These are phyloP conservation scores for Lonicera japonica DNA, from an alignment of 129 eudicot species.

Conservation along the genomic window DNA sequence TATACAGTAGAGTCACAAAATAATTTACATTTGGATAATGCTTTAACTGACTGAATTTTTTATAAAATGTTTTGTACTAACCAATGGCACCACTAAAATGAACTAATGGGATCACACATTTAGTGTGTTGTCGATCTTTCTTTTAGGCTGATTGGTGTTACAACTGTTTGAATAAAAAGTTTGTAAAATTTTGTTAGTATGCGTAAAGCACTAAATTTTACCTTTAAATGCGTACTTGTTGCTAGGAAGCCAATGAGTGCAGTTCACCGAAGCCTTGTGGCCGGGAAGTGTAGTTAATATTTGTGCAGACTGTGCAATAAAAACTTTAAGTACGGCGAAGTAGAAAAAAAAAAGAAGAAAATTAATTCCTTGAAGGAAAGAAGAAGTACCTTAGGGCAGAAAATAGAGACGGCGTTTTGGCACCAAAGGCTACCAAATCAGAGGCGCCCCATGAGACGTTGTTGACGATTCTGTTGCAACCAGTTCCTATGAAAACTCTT, in stretches of 20 bases:
- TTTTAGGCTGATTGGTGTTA: too few relatives aligned
- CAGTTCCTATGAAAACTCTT: constrained; percentile 80
- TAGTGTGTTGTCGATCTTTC: too few relatives aligned
- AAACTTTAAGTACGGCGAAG: too few relatives aligned
- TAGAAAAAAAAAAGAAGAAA: background rate
- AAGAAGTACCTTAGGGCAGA: constrained; percentile 56
- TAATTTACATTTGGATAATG: too few relatives aligned
- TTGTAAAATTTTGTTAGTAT: too few relatives aligned
- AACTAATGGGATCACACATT: too few relatives aligned
- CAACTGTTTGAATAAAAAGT: too few relatives aligned
- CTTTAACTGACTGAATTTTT: too few relatives aligned
- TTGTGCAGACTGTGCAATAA: constrained; percentile 46
- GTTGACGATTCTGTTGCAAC: constrained; percentile 88
- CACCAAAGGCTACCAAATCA: constrained; percentile 70
- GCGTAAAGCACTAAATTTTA: too few relatives aligned
- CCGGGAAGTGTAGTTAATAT: constrained; percentile 83
- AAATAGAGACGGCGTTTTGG: constrained; percentile 94
- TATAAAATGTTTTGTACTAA: too few relatives aligned
- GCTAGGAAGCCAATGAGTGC: constrained; percentile 89
- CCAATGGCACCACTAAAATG: too few relatives aligned
- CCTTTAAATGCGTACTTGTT: constrained; percentile 75
- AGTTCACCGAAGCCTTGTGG: constrained; percentile 81
- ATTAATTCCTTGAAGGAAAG: background rate
- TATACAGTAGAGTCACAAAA: too few relatives aligned
- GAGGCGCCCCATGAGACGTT: constrained; percentile 96